Base-by-base conservation (phyloP, 345 rosid genomes). In the Bruguiera sexangula region DNA sequence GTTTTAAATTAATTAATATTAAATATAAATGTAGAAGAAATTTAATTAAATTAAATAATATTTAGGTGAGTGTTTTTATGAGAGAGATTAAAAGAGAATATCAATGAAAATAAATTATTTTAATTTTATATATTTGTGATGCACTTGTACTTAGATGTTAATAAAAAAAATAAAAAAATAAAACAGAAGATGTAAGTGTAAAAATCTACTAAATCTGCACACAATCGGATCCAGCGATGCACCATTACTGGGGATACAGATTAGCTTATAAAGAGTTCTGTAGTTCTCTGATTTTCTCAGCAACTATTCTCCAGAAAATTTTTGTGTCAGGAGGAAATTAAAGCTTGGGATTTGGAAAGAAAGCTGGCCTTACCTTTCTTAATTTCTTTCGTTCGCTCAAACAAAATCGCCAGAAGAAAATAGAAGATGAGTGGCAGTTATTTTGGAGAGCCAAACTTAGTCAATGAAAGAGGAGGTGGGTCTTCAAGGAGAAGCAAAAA, bases 221-320 rank as follows among this genome's bases (percentile, higher is more conserved):
- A 82, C 77, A 89, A 89, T 95, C 93, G 79, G 88, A 86, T 88
- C 90, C 98, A 91, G 96, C 95, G 84, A 87, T 77, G 95, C 98
- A 89, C 84, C 78, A 85, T 89, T 82, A 81, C 80, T 81, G 46
- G 70, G 63, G 69, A 18, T 75, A 67, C 62, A 82, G 74, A 80
- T 43, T 78, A 78, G 71, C 78, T 79, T 79, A 77, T 75, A 87
- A 82, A 74, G 73, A 62, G 76, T 71, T 36, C 4, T 71, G 63
- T 13, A 85, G 91, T 85, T 86, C 89, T 83, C 75, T 59, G 78
- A 68, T 83, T 81, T 16, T 60, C 76, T 80, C 66, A 71, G 70
- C 66, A 71, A 43, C 36, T 36, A 24, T 65, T 66, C 54, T 52
- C 72, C 27, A 58, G 54, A 36, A 21, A 34, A n/a, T 21, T 55